Base-by-base conservation (phyloP, 305 asterid genomes). In the Stenogyne calaminthoides region DNA sequence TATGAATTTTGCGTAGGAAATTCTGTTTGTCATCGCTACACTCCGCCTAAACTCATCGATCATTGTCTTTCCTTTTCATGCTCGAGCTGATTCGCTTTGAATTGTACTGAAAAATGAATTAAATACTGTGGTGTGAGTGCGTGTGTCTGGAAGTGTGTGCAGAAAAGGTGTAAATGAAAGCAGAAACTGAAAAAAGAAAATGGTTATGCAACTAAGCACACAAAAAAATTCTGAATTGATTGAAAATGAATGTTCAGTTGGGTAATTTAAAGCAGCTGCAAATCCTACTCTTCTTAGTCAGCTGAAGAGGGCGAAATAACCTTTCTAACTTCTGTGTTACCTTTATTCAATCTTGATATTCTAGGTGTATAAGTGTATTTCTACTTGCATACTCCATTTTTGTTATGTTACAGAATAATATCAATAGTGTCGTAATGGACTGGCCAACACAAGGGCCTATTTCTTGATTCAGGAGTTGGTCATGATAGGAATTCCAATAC, bases 401-500 rank as follows among this genome's bases (percentile, higher is more conserved):
- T 10, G 5, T 10, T 18, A 62, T 27, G 52, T 15, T 37, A 16
- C n/a, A 22, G 16, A 47, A 55, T 36, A 15, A 27, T 40, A 55
- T 36, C 36, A 54, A 32, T 55, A n/a, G 14, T 47, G 49, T 18
- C 19, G 42, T 47, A 25, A 51, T 65, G 61, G 42, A 51, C 70
- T 16, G 49, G 19, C 55, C 46, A 37, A 57, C 16, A 52, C 15
- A 56, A 56, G 16, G 8, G 44, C 20, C 7, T 2, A 27, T 51
- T 27, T 34, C 18, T 15, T 58, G 46, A 51, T 51, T 68, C 40
- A 34, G 39, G 12, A 52, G 20, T 58, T 70, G 57, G 29, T 77
- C 46, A 52, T 36, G 54, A 22, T 71, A 40, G 64, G 63, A 40
- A 62, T 46, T 54, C 69, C 27, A 18, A 40, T 62, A 55, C 58